These are phyloP conservation scores for Dactylellina sp. DNA, from an alignment of 2,329 filamentous ascomycete species.

Conservation along the genomic window DNA sequence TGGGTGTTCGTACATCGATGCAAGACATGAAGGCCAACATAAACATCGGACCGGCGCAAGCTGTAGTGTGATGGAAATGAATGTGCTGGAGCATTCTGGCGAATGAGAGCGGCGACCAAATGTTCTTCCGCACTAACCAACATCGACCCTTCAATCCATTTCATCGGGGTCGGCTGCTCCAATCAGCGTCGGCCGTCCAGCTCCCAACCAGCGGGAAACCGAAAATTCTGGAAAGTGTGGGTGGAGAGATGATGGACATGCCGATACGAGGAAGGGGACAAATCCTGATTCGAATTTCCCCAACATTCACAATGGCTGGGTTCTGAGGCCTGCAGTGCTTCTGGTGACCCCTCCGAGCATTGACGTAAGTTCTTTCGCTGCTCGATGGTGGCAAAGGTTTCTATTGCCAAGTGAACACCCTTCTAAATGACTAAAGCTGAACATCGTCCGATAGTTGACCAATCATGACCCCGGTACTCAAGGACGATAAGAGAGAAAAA, in stretches of 20 bases:
- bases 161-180: constrained; percentile 50
- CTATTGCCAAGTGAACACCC: constrained; percentile 32
- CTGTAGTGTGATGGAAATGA: constrained; percentile 42
- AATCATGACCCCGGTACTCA: constrained; percentile 38
- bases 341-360: constrained; percentile 37
- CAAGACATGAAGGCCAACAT: constrained; percentile 24
- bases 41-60: constrained; percentile 31
- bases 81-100: constrained; percentile 46
- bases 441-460: constrained; percentile 53
- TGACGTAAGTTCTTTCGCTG: constrained; percentile 44
- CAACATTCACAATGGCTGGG: constrained; percentile 25
- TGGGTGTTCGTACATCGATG: constrained; percentile 14
- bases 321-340: constrained; percentile 19
- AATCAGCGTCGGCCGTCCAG: constrained; percentile 47
- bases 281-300: constrained; percentile 55
- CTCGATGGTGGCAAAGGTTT: constrained; percentile 40
- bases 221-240: constrained; percentile 57
- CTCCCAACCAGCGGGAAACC: constrained; percentile 55
- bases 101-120: constrained; percentile 39
- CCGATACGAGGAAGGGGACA: constrained; percentile 28
- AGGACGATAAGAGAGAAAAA: constrained; percentile 38
- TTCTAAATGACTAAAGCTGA: constrained; percentile 50
- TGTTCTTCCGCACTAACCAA: constrained; percentile 29
- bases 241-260: constrained; percentile 32
- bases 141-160: constrained; percentile 50